Percentiles rank a stretch among this genome's conserved stretches.
phyloP scores from a whole-genome alignment of 371 early-diverging fungal genomes.

The Mucor racemosus region DNA sequence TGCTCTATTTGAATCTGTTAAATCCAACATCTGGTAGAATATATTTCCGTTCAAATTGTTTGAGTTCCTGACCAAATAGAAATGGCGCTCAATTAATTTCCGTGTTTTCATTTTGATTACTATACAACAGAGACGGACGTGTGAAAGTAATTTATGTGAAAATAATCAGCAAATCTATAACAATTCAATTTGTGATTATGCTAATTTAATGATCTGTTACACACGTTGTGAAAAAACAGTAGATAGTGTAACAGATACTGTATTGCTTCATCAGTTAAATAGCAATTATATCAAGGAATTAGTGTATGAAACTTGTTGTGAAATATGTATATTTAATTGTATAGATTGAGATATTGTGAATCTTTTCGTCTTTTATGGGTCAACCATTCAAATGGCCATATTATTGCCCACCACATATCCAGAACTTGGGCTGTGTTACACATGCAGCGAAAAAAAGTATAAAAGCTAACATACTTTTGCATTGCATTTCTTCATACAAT shows the following conservation, averaged over 20 bases:
- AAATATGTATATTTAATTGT: no score
- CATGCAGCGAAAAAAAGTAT: neutral
- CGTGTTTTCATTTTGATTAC: neutral
- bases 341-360: no score
- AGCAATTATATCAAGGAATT: no score
- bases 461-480: neutral
- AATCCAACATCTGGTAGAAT: neutral
- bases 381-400: no score
- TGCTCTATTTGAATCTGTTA: neutral
- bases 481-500: neutral
- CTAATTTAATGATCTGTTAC: conserved; percentile 1
- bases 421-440: neutral
- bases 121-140: neutral
- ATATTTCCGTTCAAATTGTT: neutral
- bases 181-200: conserved; percentile 1
- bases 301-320: no score
- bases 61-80: neutral
- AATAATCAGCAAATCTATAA: neutral
- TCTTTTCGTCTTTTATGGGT: no score
- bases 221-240: neutral
- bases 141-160: neutral
- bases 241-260: no score
- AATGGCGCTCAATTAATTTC: neutral
- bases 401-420: no score
- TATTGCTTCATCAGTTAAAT: no score